These are phyloP conservation scores for Talaromyces sp. DNA, from an alignment of 2,329 filamentous ascomycete species.

Conservation along the genomic window DNA sequence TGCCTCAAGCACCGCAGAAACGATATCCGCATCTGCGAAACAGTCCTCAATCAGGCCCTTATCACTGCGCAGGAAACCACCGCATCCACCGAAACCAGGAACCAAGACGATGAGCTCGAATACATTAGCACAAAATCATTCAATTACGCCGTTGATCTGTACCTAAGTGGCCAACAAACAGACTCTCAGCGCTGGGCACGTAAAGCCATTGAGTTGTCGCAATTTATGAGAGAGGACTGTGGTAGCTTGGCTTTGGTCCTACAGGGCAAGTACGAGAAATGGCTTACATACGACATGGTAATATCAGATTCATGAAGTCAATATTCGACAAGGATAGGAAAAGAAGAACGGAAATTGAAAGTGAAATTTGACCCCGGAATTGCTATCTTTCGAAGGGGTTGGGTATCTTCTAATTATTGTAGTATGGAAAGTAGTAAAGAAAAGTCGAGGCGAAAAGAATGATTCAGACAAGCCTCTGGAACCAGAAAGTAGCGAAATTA, in stretches of 20 bases:
- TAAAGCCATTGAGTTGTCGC: constrained; percentile 36
- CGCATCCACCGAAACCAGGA: constrained; percentile 26
- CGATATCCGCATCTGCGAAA: constrained; percentile 25
- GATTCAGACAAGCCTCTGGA: neutral
- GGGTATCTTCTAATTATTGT: constrained; percentile 15
- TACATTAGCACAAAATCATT: constrained; percentile 56
- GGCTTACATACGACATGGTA: constrained; percentile 21
- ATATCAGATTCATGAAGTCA: neutral
- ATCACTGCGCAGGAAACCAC: constrained; percentile 24
- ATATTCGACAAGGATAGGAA: neutral
- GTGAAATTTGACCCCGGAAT: constrained; percentile 7
- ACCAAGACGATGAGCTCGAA: constrained; percentile 55
- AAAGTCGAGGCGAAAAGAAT: neutral
- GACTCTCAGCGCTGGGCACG: constrained; percentile 36
- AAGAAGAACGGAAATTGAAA: neutral
- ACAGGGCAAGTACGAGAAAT: constrained; percentile 27
- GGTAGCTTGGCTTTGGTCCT: constrained; percentile 20
- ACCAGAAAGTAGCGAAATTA: constrained; percentile 2
- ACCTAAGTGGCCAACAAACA: constrained; percentile 32
- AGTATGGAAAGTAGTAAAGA: neutral
- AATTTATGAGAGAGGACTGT: constrained; percentile 21
- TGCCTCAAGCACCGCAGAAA: constrained; percentile 42
- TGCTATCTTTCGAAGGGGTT: neutral
- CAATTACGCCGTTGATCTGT: constrained; percentile 56
- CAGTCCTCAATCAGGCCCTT: constrained; percentile 35